Conservation (phyloP, 805 yeast species). For the Candida koratica region DNA sequence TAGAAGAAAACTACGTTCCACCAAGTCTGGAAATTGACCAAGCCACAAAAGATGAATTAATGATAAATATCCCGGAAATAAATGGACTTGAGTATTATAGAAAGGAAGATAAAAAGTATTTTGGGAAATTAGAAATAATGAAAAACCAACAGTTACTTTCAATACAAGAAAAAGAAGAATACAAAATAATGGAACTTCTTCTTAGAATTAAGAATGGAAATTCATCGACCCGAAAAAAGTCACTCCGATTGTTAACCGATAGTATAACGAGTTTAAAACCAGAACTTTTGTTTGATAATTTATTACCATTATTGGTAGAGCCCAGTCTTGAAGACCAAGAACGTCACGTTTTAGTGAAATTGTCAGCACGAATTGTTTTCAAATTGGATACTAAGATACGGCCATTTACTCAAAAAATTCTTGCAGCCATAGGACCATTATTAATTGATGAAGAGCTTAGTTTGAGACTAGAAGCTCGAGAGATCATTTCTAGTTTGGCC, state of each 20-base stretch:
- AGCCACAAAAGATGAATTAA: constrained; percentile 18
- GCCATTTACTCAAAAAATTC: constrained; percentile 70
- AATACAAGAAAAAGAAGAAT: constrained; percentile 53
- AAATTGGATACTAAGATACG: constrained; percentile 60
- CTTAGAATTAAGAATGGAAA: constrained; percentile 76
- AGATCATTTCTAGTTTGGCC: constrained; percentile 67
- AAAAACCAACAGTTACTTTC: constrained; percentile 27
- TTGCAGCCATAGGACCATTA: constrained; percentile 74
- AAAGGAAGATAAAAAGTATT: constrained; percentile 66
- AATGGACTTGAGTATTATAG: constrained; percentile 65
- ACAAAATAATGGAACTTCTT: constrained; percentile 58
- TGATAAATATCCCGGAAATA: constrained; percentile 37
- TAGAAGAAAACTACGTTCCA: constrained; percentile 40
- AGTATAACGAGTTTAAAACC: constrained; percentile 68
- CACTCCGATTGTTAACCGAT: constrained; percentile 59
- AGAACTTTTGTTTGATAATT: constrained; percentile 57
- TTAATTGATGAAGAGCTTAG: constrained; percentile 73
- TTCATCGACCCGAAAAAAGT: constrained; percentile 60
- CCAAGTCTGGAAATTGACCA: constrained; percentile 35
- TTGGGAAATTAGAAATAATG: constrained; percentile 49
- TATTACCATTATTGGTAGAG: constrained; percentile 76
- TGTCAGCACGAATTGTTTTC: constrained; percentile 64
- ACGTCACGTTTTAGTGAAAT: constrained; percentile 74
- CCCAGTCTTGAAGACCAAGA: constrained; percentile 74
- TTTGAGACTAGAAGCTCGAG: constrained; percentile 76